Conservation (phyloP, 2,329 filamentous ascomycete species). For the Boeremia exigua region DNA sequence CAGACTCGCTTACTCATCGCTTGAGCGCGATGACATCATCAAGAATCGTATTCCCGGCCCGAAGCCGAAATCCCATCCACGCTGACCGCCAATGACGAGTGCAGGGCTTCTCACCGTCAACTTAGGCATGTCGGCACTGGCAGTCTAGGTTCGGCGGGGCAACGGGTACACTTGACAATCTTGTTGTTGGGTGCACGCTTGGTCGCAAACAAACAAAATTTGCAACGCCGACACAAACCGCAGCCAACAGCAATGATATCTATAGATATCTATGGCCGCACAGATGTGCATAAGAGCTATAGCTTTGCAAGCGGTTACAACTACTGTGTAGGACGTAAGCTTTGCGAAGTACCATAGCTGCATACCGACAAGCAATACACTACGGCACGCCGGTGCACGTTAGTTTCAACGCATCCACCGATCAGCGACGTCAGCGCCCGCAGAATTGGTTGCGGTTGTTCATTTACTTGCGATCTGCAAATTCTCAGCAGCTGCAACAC, state of each 20-base stretch:
- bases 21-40: conserved; percentile 7
- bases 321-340: no score
- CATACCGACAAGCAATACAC: conserved; percentile 9
- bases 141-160: neutral
- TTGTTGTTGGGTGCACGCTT: conserved; percentile 1
- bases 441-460: neutral
- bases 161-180: neutral
- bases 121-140: no score
- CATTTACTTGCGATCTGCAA: neutral
- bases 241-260: neutral
- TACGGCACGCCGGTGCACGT: conserved; percentile 7
- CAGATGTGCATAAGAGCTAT: neutral
- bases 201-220: conserved; percentile 9
- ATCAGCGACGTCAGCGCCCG: conserved; percentile 14
- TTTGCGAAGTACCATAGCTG: conserved; percentile 1
- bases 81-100: neutral
- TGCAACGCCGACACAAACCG: conserved; percentile 12
- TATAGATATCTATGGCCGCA: neutral
- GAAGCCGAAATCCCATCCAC: neutral
- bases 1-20: conserved; percentile 2
- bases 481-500: neutral
- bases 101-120: neutral
- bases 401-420: conserved; percentile 8
- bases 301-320: neutral
- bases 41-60: neutral